These are phyloP conservation scores for Ceratocystiopsis brevicomis DNA, from an alignment of 2,329 filamentous ascomycete species.

Conservation along the genomic window DNA sequence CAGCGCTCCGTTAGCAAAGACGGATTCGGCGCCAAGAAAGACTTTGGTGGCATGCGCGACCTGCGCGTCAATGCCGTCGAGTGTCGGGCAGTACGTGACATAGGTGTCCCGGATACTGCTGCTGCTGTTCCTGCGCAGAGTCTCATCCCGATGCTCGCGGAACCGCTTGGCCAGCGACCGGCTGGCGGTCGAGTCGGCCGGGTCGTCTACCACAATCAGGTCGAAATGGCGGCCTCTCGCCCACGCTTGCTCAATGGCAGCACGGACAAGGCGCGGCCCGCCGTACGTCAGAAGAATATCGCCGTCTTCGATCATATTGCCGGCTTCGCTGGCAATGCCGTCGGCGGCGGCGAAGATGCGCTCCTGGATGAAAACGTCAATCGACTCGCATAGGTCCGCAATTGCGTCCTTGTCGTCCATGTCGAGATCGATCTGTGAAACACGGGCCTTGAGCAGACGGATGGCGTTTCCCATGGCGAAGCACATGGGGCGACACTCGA, in stretches of 20 bases:
- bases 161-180: constrained; percentile 49
- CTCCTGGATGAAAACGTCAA: constrained; percentile 81
- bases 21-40: constrained; percentile 74
- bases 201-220: constrained; percentile 67
- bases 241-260: constrained; percentile 57
- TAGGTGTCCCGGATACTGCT: constrained; percentile 11
- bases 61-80: constrained; percentile 58
- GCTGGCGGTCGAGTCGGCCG: constrained; percentile 31
- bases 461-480: constrained; percentile 97
- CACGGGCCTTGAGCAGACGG: constrained; percentile 79
- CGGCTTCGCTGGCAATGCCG: constrained; percentile 62
- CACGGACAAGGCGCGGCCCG: constrained; percentile 70
- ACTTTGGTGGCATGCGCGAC: constrained; percentile 50
- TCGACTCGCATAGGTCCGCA: constrained; percentile 53
- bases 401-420: constrained; percentile 69
- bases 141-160: constrained; percentile 7
- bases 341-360: constrained; percentile 74
- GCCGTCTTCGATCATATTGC: constrained; percentile 55
- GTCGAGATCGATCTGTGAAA: constrained; percentile 77
- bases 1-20: constrained; percentile 86
- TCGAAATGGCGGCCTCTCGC: constrained; percentile 54
- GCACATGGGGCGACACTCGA: constrained; percentile 83
- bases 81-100: constrained; percentile 60
- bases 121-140: not conserved
- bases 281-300: constrained; percentile 78